Base-by-base conservation (phyloP, 164 flowering plant species). In the Sextonia rubra region DNA sequence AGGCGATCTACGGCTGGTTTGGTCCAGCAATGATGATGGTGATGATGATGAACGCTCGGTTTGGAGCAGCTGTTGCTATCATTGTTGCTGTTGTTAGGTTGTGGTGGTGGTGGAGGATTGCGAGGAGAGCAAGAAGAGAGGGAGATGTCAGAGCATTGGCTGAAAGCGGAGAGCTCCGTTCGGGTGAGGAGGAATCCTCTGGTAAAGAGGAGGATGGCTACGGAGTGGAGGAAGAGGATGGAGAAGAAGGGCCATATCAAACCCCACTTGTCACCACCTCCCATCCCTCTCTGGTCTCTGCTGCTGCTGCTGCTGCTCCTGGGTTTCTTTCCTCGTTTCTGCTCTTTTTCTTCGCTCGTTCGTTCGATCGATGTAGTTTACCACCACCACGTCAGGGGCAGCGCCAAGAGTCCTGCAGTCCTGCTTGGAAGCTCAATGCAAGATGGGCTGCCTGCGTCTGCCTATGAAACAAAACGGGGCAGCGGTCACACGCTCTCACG, bases 161-260 rank as follows among this genome's bases (percentile, higher is more conserved):
- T 96, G 82, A 75, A 80, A 69, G 76, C 77, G 2, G 98, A 89
- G 55, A 96, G 97, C 80, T 96, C 98, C 0, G 97, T 90, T 63
- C 99, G 89, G 20, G 99, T 91, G 60, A 96, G 90, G 23, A 93
- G 92, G 72, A 96, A 96, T 0, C 99, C 99, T 69, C 88, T 69
- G 2, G 90, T 89, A 81, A 96, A 96, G 25, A 96, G 49, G 2
- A 90, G 70, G 47, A 93, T 83, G 68, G 91, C 97, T 12, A 85
- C 61, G 17, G 70, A 60, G 78, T 95, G 99, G 74, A 95, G 78
- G 30, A 74, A 23, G 71, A 82, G 60, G 27, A 89, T 74, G 20
- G 70, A 23, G 73, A 83, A 76, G 75, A 85, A 83, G 4, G 82
- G 83, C 74, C 80, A 77, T 26, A 82, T 69, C 73, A 74, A 0